phyloP scores from a whole-genome alignment of 106 monocot genomes.

The Vanilla planifolia region DNA sequence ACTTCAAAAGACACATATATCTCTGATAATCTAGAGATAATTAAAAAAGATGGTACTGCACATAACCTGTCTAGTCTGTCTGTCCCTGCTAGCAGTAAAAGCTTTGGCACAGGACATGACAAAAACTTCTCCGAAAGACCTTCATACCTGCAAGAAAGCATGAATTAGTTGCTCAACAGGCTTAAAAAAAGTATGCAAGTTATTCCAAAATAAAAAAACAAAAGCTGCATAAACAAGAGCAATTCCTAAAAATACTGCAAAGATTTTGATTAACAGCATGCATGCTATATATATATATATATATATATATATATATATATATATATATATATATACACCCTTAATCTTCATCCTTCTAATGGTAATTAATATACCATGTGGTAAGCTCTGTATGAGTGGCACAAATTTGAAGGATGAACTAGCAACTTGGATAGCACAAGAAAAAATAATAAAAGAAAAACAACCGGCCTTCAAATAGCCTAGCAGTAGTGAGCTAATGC shows the following conservation, averaged over 20 bases:
- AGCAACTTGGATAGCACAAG: background rate
- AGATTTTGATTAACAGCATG: too few relatives aligned
- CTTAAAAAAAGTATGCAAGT: background rate
- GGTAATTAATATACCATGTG: too few relatives aligned
- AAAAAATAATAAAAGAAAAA: background rate
- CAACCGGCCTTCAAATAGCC: background rate
- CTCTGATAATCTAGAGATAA: background rate
- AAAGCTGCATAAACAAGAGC: background rate
- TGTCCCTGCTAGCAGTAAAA: slow-evolving; percentile 91
- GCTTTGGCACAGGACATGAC: slow-evolving; percentile 77
- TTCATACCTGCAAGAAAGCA: slow-evolving; percentile 65
- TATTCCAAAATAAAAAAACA: background rate
- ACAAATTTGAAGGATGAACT: background rate
- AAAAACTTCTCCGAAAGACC: slow-evolving; percentile 93
- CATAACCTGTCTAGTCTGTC: slow-evolving; percentile 95
- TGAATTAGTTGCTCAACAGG: background rate
- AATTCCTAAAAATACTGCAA: background rate
- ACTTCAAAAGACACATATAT: too few relatives aligned
- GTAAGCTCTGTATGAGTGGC: too few relatives aligned
- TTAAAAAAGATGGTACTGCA: background rate
- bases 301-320: too few relatives aligned
- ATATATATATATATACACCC: too few relatives aligned
- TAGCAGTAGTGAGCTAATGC: background rate
- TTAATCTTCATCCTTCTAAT: too few relatives aligned
- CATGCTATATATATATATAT: too few relatives aligned